phyloP scores from a whole-genome alignment of 306 rosid species.

The Castanea sativa region DNA sequence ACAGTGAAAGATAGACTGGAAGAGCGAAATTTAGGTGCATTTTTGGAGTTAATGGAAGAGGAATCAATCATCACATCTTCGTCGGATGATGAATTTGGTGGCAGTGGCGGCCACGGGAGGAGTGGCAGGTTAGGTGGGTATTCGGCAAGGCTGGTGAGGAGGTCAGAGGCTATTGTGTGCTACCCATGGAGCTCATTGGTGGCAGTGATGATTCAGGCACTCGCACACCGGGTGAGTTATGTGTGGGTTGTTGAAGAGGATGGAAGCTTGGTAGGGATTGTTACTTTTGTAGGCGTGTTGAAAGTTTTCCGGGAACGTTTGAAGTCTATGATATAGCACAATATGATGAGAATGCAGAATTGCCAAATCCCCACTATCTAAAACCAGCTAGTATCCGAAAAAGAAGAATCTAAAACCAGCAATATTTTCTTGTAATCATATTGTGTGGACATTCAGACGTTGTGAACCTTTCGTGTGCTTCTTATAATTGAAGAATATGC shows the following conservation, averaged over 20 bases:
- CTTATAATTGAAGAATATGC: no score
- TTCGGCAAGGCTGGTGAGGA: conserved; percentile 55
- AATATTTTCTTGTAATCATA: neutral
- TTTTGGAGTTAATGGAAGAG: conserved; percentile 61
- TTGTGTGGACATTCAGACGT: neutral
- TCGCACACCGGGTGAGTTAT: conserved; percentile 66
- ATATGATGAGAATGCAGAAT: neutral
- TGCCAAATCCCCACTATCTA: no score
- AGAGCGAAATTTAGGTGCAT: conserved; percentile 37
- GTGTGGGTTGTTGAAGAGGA: conserved; percentile 88
- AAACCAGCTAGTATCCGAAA: neutral
- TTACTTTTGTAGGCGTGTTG: conserved; percentile 61
- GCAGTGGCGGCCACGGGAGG: conserved; percentile 27
- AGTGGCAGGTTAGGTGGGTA: conserved; percentile 45
- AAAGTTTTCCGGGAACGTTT: conserved; percentile 63
- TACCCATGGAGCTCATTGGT: conserved; percentile 77
- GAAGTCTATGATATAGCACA: conserved; percentile 32
- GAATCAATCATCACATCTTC: conserved; percentile 49
- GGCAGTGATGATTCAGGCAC: conserved; percentile 90
- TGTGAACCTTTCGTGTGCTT: neutral
- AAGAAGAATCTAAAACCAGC: neutral
- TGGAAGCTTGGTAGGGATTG: conserved; percentile 65
- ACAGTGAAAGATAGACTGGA: conserved; percentile 57
- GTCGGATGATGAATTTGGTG: conserved; percentile 66
- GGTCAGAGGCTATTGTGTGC: conserved; percentile 72